phyloP scores from a whole-genome alignment of 805 yeast genomes.

The Hanseniaspora valbyensis region DNA sequence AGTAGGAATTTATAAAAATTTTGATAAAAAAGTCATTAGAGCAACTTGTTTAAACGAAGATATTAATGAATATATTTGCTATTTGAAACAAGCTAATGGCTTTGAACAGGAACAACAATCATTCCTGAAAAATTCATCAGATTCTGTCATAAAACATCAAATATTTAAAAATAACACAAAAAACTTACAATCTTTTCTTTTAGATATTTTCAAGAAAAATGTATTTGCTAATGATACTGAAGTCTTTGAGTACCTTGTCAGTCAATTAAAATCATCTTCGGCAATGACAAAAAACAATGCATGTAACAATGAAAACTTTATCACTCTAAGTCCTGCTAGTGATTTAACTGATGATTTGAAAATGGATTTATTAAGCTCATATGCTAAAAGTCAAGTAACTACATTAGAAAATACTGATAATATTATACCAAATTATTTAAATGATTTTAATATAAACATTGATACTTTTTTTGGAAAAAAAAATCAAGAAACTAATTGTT shows the following conservation, averaged over 20 bases:
- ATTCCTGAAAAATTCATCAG: not conserved
- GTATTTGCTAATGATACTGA: not conserved
- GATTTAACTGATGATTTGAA: not conserved
- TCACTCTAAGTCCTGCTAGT: slow-evolving; percentile 8
- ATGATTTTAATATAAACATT: not conserved
- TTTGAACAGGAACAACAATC: not conserved
- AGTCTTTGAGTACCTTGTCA: not conserved
- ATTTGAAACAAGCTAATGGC: not conserved
- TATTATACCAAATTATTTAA: not conserved
- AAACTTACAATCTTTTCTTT: too few relatives aligned
- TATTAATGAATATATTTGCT: not conserved
- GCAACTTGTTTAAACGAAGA: not conserved
- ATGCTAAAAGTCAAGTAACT: not conserved
- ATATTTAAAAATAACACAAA: not conserved
- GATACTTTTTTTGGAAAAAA: not conserved
- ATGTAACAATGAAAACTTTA: not conserved
- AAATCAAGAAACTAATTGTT: not conserved
- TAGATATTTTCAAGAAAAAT: not conserved
- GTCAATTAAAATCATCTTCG: too few relatives aligned
- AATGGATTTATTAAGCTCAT: not conserved
- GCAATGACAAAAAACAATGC: too few relatives aligned
- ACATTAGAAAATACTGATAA: too few relatives aligned
- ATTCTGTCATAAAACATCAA: not conserved
- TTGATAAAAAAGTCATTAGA: not conserved
- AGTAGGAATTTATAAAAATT: not conserved